Base-by-base conservation (phyloP, 2,329 filamentous ascomycete genomes). In the Microascus cirrosus region DNA sequence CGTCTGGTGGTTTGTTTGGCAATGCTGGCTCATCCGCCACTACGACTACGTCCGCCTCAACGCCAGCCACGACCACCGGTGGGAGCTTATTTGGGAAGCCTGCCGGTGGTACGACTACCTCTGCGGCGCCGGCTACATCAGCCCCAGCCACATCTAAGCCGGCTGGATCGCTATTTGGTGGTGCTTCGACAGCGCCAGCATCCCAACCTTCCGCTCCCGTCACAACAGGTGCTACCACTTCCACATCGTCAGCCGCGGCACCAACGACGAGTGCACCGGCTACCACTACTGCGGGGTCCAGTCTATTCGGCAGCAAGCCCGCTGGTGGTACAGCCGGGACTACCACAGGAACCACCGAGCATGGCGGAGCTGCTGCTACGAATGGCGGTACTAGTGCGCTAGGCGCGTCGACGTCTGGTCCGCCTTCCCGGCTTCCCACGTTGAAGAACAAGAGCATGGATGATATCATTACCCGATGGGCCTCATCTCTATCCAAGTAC, bases 361-460 rank as follows among this genome's bases (percentile, higher is more conserved):
- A 64, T 60, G 12, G 62, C 68, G 32, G 55, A 65, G 5, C 70
- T 74, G 58, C 62, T 62, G 18, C 55, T 52, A 28, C 55, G 18
- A 69, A 60, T 42, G 64, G 66, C 22, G 66, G 68, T 12, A 63
- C 72, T 25, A 77, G 69, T 53, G 63, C 68, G 32, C 73, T 93
- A 54, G 84, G 83, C 20, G 83, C 85, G 32, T 95, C 91, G 1
- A 95, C 89, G 3, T 78, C 83, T 36, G 92, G 92, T 0, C 90
- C 92, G 1, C 77, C 86, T 2, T 93, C 94, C 18, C 86, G 91
- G 59, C 84, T 95, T 66, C 94, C 93, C 3, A 87, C 94, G 32
- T 78, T 99, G 42, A 96, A 96, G 77, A 96, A 96, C 73, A 97
- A 96, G 75, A 96, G 93, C 0, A 96, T 99, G 89, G 94, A 99